phyloP scores from a whole-genome alignment of 1,284 basidiomycete genomes.

The Gomphus bonarii region DNA sequence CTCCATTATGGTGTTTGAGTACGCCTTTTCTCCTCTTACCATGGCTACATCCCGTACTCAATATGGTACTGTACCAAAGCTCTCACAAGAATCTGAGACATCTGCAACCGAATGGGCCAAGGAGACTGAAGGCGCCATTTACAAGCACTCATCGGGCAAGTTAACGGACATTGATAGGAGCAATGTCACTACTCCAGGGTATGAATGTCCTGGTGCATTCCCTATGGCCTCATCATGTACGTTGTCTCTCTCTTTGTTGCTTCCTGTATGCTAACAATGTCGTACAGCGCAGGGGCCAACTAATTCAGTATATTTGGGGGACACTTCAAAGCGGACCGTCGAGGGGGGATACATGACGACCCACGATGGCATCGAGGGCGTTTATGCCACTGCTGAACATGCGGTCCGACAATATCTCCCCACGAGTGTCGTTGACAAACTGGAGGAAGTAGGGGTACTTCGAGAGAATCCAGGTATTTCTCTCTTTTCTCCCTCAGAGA shows the following conservation, averaged over 20 bases:
- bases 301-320: neutral
- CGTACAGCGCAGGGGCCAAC: neutral
- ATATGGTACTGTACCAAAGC: neutral
- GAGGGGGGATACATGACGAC: neutral
- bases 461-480: neutral
- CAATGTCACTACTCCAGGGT: neutral
- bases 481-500: neutral
- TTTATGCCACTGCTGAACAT: neutral
- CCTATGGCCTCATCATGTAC: neutral
- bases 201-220: conserved; percentile 1
- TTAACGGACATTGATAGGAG: neutral
- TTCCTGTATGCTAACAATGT: neutral
- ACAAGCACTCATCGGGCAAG: neutral
- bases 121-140: conserved; percentile 1
- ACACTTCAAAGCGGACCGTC: neutral
- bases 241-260: neutral
- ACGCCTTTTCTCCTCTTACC: neutral
- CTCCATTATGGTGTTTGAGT: neutral
- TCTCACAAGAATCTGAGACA: neutral
- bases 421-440: neutral
- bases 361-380: neutral
- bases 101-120: conserved; percentile 4
- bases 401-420: conserved; percentile 7
- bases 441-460: conserved; percentile 4
- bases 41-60: neutral